phyloP scores from a whole-genome alignment of 805 yeast genomes.

The Starmerella powellii region DNA sequence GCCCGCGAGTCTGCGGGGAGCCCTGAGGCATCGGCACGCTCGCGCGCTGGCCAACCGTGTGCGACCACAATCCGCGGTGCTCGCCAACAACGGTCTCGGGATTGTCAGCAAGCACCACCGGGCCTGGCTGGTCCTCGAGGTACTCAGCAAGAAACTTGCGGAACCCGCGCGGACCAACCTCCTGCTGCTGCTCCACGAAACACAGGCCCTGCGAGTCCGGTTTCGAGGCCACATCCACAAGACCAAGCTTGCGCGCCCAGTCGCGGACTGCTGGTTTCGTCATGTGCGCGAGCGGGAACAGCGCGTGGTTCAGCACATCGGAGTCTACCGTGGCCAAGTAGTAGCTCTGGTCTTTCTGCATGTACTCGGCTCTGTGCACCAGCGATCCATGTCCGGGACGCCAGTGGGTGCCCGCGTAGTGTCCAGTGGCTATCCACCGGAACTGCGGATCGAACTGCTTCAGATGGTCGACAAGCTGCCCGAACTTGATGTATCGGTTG shows the following conservation, averaged over 20 bases:
- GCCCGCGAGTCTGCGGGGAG: slow-evolving; percentile 57
- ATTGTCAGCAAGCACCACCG: slow-evolving; percentile 66
- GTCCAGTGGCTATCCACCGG: slow-evolving; percentile 80
- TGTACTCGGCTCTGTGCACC: slow-evolving; percentile 40
- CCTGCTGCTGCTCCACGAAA: slow-evolving; percentile 52
- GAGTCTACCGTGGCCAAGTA: slow-evolving; percentile 61
- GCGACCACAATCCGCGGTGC: slow-evolving; percentile 85
- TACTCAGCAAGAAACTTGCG: slow-evolving; percentile 64
- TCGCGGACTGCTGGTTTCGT: slow-evolving; percentile 63
- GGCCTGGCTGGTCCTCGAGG: slow-evolving; percentile 60
- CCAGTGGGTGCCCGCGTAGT: slow-evolving; percentile 31
- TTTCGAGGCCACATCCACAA: slow-evolving; percentile 54
- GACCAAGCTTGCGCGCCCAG: slow-evolving; percentile 42
- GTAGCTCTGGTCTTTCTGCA: slow-evolving; percentile 77
- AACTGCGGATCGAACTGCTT: slow-evolving; percentile 13
- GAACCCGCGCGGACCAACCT: slow-evolving; percentile 39
- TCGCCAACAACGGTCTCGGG: slow-evolving; percentile 48
- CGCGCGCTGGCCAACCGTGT: slow-evolving; percentile 84
- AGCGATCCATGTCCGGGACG: neutral
- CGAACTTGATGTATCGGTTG: slow-evolving; percentile 77
- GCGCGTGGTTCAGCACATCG: slow-evolving; percentile 35
- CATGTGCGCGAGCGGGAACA: slow-evolving; percentile 74
- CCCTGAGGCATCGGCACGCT: slow-evolving; percentile 84
- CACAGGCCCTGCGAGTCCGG: slow-evolving; percentile 94
- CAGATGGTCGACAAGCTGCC: slow-evolving; percentile 43